Percentiles rank a stretch among this genome's conserved stretches.
Conservation (phyloP, 805 yeast genomes). For the Starmerella lactis-condensi region DNA sequence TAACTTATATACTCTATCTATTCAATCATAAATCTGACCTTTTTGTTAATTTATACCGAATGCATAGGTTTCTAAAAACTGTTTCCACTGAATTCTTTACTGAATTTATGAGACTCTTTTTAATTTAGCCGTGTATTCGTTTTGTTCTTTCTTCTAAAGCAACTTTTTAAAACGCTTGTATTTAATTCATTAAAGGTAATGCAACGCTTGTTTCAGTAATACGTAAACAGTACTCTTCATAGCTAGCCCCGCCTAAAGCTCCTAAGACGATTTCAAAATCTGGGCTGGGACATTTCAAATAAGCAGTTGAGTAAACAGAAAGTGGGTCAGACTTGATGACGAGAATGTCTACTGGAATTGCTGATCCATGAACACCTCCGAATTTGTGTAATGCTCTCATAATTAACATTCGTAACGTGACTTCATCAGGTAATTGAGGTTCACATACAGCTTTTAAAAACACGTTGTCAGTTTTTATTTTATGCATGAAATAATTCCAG, state of each 20-base stretch:
- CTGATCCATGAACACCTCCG: constrained; percentile 20
- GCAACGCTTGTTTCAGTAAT: constrained; percentile 6
- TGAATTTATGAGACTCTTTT: too few species aligned
- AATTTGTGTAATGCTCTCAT: constrained; percentile 13
- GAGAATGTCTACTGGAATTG: constrained; percentile 20
- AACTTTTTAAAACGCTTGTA: too few species aligned
- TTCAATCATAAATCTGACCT: too few species aligned
- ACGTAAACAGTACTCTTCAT: constrained; percentile 4
- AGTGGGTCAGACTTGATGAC: neutral
- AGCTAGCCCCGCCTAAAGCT: constrained; percentile 6
- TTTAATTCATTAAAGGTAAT: too few species aligned
- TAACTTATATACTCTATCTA: too few species aligned
- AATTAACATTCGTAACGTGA: constrained; percentile 20
- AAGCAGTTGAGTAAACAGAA: constrained; percentile 6
- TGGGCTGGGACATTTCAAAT: constrained; percentile 13
- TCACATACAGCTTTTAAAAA: constrained; percentile 17
- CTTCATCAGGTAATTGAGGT: constrained; percentile 14
- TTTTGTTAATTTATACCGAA: too few species aligned
- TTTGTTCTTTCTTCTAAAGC: too few species aligned
- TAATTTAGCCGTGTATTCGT: too few species aligned
- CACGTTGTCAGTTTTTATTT: constrained; percentile 20
- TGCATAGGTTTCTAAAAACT: too few species aligned
- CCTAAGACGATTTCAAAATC: constrained; percentile 7
- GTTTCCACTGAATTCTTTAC: too few species aligned
- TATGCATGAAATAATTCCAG: constrained; percentile 4